These are phyloP conservation scores for Auricularia cornea DNA, from an alignment of 768 basidiomycete species.

Conservation along the genomic window DNA sequence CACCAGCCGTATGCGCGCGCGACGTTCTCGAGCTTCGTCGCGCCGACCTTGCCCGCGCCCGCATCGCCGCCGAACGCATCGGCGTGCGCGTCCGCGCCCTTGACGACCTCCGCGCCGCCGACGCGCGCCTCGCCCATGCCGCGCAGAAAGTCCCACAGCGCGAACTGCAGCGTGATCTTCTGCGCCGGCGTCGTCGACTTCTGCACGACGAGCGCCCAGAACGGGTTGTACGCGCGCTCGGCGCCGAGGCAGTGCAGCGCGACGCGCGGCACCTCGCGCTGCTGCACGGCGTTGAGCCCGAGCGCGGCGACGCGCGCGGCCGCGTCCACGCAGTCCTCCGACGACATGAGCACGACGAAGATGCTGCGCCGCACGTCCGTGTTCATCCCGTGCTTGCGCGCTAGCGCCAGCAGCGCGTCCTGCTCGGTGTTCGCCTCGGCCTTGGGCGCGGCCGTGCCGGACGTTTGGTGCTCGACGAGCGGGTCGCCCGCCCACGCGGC, in stretches of 20 bases:
- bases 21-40: slow-evolving; percentile 55
- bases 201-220: slow-evolving; percentile 3
- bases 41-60: slow-evolving; percentile 36
- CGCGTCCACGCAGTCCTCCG: slow-evolving; percentile 91
- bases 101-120: slow-evolving; percentile 71
- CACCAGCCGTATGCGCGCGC: slow-evolving; percentile 90
- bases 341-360: slow-evolving; percentile 82
- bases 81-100: slow-evolving; percentile 44
- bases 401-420: slow-evolving; percentile 61
- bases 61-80: slow-evolving; percentile 31
- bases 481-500: slow-evolving; percentile 95
- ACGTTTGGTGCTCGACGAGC: slow-evolving; percentile 64
- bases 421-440: slow-evolving; percentile 24
- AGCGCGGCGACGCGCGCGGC: slow-evolving; percentile 83
- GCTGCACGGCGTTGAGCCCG: slow-evolving; percentile 79
- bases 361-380: slow-evolving; percentile 88
- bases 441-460: slow-evolving; percentile 20
- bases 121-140: slow-evolving; percentile 79
- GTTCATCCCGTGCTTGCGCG: slow-evolving; percentile 95
- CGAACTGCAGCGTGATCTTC: slow-evolving; percentile 90
- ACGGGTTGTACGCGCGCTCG: slow-evolving; percentile 35
- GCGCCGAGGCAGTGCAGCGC: slow-evolving; percentile 88
- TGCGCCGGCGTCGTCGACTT: slow-evolving; percentile 58
- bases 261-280: slow-evolving; percentile 91
- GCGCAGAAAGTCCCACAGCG: slow-evolving; percentile 93